Evolutionary conservation across 345 rosid species (phyloP), one percentile per base, ranked within the genome.

Genomic region (Toxicodendron radicans): DNA sequence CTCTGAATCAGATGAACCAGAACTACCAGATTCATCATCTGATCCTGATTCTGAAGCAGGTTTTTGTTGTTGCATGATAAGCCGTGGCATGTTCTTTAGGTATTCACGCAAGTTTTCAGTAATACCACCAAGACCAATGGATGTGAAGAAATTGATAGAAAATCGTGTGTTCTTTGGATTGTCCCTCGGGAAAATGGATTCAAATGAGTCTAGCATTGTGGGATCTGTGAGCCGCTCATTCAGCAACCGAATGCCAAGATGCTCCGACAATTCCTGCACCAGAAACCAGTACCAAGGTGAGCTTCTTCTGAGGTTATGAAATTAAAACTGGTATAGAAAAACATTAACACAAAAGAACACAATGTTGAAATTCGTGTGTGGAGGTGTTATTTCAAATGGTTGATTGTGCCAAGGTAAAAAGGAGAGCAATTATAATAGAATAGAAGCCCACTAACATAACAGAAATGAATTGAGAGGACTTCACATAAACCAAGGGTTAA

Each of bases 71-170:
- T 92, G 94, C 99, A 92, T 90, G 78, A 95, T 92, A 58, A 91
- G 95, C 24, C 93, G 83, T 0, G 98, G 98, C 99, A 95, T 89
- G 78, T 95, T 93, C 93, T 95, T 93, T 77, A 91, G 65, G 78
- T 95, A 93, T 76, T 91, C 98, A 0, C 97, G 90, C 64, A 93
- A 84, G 76, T 84, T 95, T 81, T 95, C 97, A 6, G 98, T 95
- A 77, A 95, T 91, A 51, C 98, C 99, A 82, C 98, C 99, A 24
- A 95, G 94, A 52, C 99, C 99, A 82, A 93, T 91, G 54, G 99
- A 91, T 17, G 97, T 95, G 80, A 95, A 91, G 76, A 93, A 95
- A 81, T 95, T 95, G 62, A 93, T 91, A 62, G 98, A 64, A 79
- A 95, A 91, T 68, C 97, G 72, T 0, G 97, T 91, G 84, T 91